Conservation (phyloP, 768 basidiomycete species). For the Tulasnella sp. region DNA sequence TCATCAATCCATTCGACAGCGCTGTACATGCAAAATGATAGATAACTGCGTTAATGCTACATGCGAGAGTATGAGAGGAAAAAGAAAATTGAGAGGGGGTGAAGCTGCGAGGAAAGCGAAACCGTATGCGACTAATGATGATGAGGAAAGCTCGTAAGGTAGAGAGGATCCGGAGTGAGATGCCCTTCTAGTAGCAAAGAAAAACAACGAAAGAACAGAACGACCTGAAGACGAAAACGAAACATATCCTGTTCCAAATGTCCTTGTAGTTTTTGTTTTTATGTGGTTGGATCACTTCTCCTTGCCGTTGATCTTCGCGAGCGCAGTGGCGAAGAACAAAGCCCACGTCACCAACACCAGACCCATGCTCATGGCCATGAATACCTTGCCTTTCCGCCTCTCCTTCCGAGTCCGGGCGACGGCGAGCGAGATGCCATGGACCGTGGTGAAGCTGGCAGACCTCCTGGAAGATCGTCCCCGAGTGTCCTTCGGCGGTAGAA, state of each 20-base stretch:
- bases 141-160: background rate
- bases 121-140: background rate
- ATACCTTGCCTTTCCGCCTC: conserved; percentile 50
- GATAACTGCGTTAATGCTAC: conserved; percentile 8
- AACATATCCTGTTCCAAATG: background rate
- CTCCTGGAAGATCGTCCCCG: background rate
- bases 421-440: background rate
- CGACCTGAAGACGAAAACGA: background rate
- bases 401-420: conserved; percentile 35
- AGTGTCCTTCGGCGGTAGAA: background rate
- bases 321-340: conserved; percentile 54
- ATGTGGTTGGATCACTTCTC: background rate
- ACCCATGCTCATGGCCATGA: conserved; percentile 44
- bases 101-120: background rate
- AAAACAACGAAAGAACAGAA: background rate
- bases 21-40: background rate
- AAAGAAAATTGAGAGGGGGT: background rate
- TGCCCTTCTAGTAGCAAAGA: background rate
- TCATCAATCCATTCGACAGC: background rate
- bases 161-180: background rate
- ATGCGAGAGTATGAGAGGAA: background rate
- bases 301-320: conserved; percentile 25
- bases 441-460: background rate
- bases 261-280: too few relatives aligned
- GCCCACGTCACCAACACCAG: conserved; percentile 57